A percentile compares a stretch with the other conserved stretches of the same genome.
Conservation (phyloP, 176 grass and related monocot species). For the Phoenix roebelenii region DNA sequence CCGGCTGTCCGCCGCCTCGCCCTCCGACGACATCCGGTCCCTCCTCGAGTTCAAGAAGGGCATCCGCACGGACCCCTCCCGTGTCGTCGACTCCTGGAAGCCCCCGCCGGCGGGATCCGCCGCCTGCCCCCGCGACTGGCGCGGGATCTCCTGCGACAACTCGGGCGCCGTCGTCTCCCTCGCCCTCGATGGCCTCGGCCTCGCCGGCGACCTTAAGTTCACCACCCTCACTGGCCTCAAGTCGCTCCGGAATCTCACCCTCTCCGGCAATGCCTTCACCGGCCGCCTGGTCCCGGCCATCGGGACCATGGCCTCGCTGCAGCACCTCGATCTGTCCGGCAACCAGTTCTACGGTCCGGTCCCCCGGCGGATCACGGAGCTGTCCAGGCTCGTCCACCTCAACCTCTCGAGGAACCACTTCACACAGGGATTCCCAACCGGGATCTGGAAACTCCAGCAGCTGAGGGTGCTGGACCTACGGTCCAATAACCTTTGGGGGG, state of each 20-base stretch:
- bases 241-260: constrained; percentile 60
- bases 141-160: constrained; percentile 63
- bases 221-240: constrained; percentile 46
- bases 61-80: constrained; percentile 32
- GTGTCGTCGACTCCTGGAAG: constrained; percentile 54
- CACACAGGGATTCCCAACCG: constrained; percentile 61
- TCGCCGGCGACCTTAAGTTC: constrained; percentile 83
- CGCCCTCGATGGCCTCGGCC: constrained; percentile 53
- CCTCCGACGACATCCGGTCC: constrained; percentile 50
- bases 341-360: constrained; percentile 91
- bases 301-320: constrained; percentile 54
- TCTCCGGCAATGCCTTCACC: constrained; percentile 89
- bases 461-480: constrained; percentile 75
- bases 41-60: constrained; percentile 97
- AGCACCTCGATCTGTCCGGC: constrained; percentile 70
- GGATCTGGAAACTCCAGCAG: constrained; percentile 52
- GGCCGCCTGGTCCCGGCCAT: constrained; percentile 81
- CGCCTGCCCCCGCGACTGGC: constrained; percentile 43
- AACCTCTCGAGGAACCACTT: constrained; percentile 93
- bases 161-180: constrained; percentile 45
- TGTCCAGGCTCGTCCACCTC: constrained; percentile 64
- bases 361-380: constrained; percentile 61
- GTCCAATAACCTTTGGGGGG: constrained; percentile 73
- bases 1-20: constrained; percentile 12
- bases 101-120: constrained; percentile 13